Percentiles rank a stretch among this genome's conserved stretches.
Evolutionary conservation across 192 early-diverging fungal species (phyloP).

Genomic region (Gamsiella multidivaricata): DNA sequence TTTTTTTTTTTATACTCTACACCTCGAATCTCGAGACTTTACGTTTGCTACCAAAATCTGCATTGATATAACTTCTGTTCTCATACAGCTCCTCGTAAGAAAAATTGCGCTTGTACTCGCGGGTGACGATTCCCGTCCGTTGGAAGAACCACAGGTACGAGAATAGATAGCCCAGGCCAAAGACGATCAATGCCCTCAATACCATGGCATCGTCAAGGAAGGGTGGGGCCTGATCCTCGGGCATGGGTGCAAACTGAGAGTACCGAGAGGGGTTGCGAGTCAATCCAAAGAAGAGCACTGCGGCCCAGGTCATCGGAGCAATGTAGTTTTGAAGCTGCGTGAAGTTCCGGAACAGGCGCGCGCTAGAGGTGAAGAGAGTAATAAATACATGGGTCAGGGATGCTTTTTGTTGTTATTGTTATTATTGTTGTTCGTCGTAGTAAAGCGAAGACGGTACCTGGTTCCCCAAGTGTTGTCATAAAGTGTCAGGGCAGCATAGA

Average conservation of each 20-base stretch:
- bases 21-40: slow-evolving; percentile 34
- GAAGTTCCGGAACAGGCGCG: slow-evolving; percentile 25
- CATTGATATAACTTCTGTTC: slow-evolving; percentile 22
- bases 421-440: neutral
- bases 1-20: neutral
- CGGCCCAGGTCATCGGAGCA: slow-evolving; percentile 18
- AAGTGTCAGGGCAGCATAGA: slow-evolving; percentile 60
- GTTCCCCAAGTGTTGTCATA: slow-evolving; percentile 68
- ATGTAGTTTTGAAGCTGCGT: slow-evolving; percentile 26
- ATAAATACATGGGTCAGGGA: neutral
- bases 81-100: slow-evolving; percentile 31
- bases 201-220: slow-evolving; percentile 14
- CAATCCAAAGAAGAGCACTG: slow-evolving; percentile 15
- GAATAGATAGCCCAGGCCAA: slow-evolving; percentile 1
- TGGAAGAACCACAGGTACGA: slow-evolving; percentile 22
- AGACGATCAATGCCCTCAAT: neutral
- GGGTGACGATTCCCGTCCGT: slow-evolving; percentile 1
- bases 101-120: slow-evolving; percentile 23
- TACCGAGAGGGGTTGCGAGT: slow-evolving; percentile 16
- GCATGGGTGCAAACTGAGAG: slow-evolving; percentile 5
- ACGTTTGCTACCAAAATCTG: slow-evolving; percentile 8
- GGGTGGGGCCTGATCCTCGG: slow-evolving; percentile 16
- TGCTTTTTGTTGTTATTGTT: neutral
- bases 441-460: slow-evolving; percentile 12
- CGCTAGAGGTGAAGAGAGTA: slow-evolving; percentile 1